These are phyloP conservation scores for Tetragonia tetragonoides DNA, from an alignment of 148 eudicot genomes.

Conservation along the genomic window DNA sequence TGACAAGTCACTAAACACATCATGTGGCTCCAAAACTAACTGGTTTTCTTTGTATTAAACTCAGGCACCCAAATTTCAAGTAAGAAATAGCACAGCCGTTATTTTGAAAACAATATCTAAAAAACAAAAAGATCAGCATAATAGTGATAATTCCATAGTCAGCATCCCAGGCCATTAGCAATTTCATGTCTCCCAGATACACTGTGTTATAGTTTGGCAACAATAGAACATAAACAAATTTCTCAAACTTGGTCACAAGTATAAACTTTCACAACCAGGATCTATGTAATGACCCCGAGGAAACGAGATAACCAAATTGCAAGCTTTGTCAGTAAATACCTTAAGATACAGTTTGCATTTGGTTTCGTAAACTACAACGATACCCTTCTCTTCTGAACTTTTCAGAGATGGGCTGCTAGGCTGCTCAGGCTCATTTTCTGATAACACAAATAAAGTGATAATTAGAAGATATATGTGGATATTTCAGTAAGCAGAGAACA, in stretches of 20 bases:
- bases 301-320: neutral
- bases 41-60: neutral
- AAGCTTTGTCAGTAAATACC: slow-evolving; percentile 37
- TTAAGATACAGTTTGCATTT: slow-evolving; percentile 93
- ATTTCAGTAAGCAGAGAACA: neutral
- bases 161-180: neutral
- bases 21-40: neutral
- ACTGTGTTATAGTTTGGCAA: neutral
- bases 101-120: neutral
- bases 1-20: neutral
- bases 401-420: slow-evolving; percentile 95
- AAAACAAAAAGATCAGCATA: neutral
- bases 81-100: neutral
- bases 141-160: neutral
- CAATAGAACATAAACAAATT: neutral
- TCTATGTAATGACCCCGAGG: neutral
- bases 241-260: neutral
- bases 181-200: neutral
- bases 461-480: slow-evolving; percentile 2
- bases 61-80: neutral
- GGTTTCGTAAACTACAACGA: slow-evolving; percentile 76
- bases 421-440: slow-evolving; percentile 79
- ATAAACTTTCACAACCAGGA: neutral
- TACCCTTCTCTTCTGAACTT: slow-evolving; percentile 80
- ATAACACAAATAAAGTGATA: slow-evolving; percentile 13